Percentiles rank a stretch among this genome's conserved stretches.
These are phyloP conservation scores for Myrmaecium sp. DNA, from an alignment of 2,329 filamentous ascomycete species.

Conservation along the genomic window DNA sequence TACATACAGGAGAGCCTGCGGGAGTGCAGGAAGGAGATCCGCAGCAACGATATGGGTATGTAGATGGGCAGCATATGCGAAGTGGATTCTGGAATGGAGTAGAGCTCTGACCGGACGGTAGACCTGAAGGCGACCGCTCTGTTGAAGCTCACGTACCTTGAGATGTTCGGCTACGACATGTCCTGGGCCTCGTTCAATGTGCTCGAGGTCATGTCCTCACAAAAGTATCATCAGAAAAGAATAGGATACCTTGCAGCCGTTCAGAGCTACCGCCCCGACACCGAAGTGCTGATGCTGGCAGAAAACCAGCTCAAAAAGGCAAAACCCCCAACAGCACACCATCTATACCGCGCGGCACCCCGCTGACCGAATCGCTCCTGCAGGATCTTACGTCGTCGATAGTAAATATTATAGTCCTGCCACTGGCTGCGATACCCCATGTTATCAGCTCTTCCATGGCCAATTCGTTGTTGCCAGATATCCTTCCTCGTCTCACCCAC, in stretches of 20 bases:
- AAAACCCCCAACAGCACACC: too few relatives aligned
- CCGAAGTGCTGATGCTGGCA: constrained; percentile 91
- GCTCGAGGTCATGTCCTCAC: constrained; percentile 94
- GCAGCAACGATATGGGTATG: constrained; percentile 77
- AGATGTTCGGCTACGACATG: constrained; percentile 99
- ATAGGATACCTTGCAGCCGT: constrained; percentile 90
- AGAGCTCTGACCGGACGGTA: constrained; percentile 17
- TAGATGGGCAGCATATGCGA: constrained; percentile 20
- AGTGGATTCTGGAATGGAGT: not conserved
- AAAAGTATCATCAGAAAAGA: constrained; percentile 87
- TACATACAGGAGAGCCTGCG: constrained; percentile 88
- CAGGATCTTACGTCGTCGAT: constrained; percentile 58
- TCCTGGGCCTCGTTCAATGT: constrained; percentile 98
- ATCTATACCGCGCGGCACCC: too few relatives aligned
- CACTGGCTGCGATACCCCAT: constrained; percentile 80
- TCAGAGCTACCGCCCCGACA: constrained; percentile 89
- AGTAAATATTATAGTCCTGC: constrained; percentile 64
- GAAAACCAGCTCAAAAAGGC: constrained; percentile 95
- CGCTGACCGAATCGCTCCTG: too few relatives aligned
- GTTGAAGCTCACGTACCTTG: constrained; percentile 88
- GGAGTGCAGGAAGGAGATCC: constrained; percentile 89
- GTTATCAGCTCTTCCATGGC: constrained; percentile 86
- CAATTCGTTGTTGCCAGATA: constrained; percentile 71
- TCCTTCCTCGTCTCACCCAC: constrained; percentile 74
- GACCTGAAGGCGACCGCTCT: constrained; percentile 93